phyloP scores from a whole-genome alignment of 495 filamentous ascomycete species.

The Neurospora cerealis region DNA sequence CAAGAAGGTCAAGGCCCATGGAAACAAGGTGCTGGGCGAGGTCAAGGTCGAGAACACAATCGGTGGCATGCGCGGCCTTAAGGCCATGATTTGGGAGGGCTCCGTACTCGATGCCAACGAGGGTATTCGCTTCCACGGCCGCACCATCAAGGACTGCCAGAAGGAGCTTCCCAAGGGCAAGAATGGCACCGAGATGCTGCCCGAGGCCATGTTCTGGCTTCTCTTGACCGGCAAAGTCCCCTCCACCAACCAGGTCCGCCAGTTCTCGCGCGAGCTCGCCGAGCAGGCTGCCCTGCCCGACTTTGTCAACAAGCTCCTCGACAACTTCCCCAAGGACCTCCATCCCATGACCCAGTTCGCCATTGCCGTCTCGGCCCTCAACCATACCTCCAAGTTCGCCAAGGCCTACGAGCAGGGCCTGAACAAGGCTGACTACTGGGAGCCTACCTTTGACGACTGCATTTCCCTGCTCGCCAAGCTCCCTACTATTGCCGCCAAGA shows the following conservation, averaged over 20 bases:
- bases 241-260: constrained; percentile 66
- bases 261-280: constrained; percentile 74
- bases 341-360: constrained; percentile 99
- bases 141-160: constrained; percentile 97
- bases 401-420: constrained; percentile 85
- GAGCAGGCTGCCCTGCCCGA: constrained; percentile 75
- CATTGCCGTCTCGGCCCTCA: constrained; percentile 85
- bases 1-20: constrained; percentile 79
- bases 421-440: constrained; percentile 95
- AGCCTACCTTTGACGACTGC: constrained; percentile 92
- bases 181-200: constrained; percentile 95
- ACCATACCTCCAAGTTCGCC: constrained; percentile 85
- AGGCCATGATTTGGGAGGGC: constrained; percentile 98
- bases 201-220: constrained; percentile 99
- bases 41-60: constrained; percentile 90
- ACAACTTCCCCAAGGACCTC: constrained; percentile 75
- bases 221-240: constrained; percentile 90
- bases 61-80: constrained; percentile 94
- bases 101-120: constrained; percentile 94
- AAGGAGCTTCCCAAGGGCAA: constrained; percentile 85
- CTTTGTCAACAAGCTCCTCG: constrained; percentile 80
- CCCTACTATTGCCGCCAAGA: constrained; percentile 91
- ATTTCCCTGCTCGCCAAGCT: constrained; percentile 93
- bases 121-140: constrained; percentile 96
- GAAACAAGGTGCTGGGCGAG: constrained; percentile 76